Conservation (phyloP, 1,139 yeast genomes). For the Geotrichum reessii region DNA sequence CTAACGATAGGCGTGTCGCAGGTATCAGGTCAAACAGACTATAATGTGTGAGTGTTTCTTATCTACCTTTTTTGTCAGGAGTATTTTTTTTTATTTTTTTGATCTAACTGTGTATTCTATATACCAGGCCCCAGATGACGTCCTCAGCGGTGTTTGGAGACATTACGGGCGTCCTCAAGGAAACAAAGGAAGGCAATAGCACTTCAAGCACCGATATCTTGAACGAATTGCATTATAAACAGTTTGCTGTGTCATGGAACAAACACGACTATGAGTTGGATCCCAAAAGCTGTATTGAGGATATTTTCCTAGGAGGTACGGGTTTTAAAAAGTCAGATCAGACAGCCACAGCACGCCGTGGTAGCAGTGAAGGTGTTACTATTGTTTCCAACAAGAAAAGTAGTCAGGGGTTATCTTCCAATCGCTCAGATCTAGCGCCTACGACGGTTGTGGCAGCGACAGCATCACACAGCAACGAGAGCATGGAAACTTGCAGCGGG, state of each 20-base stretch:
- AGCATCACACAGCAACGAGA: not conserved
- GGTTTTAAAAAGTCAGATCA: constrained; percentile 40
- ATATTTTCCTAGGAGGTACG: constrained; percentile 66
- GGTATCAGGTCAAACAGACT: constrained; percentile 41
- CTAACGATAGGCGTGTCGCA: constrained; percentile 45
- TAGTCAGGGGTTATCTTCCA: not conserved
- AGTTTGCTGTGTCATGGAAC: constrained; percentile 74
- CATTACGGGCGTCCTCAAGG: constrained; percentile 18
- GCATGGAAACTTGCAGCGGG: not conserved
- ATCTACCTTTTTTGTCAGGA: not conserved
- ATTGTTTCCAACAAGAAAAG: not conserved
- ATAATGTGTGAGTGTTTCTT: constrained; percentile 25
- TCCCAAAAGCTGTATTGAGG: constrained; percentile 69
- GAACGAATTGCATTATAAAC: constrained; percentile 46
- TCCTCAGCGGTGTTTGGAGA: constrained; percentile 19
- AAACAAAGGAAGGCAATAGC: constrained; percentile 11
- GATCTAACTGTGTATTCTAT: not conserved
- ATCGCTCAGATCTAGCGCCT: no score
- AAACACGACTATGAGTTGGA: constrained; percentile 66
- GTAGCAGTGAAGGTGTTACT: not conserved
- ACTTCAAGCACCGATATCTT: constrained; percentile 8
- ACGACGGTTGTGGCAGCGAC: no score
- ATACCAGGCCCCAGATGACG: constrained; percentile 13
- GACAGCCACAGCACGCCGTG: not conserved
- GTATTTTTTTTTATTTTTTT: not conserved